Evolutionary conservation across 768 basidiomycete genomes (phyloP), one percentile per base, ranked within the genome.

Genomic region (Termitomyces sp.): DNA sequence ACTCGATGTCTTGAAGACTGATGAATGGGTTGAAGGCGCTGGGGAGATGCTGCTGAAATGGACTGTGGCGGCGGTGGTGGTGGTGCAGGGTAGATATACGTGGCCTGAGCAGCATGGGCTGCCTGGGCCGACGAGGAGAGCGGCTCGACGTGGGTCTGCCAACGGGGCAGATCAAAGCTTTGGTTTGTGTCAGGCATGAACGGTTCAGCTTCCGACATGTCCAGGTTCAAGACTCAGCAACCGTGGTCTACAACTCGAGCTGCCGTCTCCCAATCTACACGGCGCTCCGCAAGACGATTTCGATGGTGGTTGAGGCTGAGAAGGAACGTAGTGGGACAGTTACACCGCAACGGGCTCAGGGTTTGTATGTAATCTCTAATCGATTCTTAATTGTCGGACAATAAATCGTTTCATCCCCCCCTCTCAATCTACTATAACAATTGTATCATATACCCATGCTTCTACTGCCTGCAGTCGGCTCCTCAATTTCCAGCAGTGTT

Each of bases 181-280:
- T 91, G 88, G 85, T 89, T 88, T 68, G 85, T 73, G 77, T 83
- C 84, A 75, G 80, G 78, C 79, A 89, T 88, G 82, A 86, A 88
- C 60, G 86, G 80, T 76, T 88, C 86, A 70, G 85, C 81, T 82
- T 88, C 85, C 68, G 86, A 87, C 86, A 89, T 88, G 73, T 67
- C 71, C 70, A 66, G 66, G 37, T 36, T 68, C 57, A 61, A 59
- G 61, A 60, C 61, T 63, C 58, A 61, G 54, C 53, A 45, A 50
- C 47, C 45, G 49, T 50, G 51, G 55, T 58, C 30, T 60, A 41
- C 61, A 58, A 65, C 66, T 62, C 61, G 61, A 57, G 59, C 61
- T 46, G 64, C 51, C 36, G 30, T 41, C 36, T 47, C 22, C 52
- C 52, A 53, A n/a, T 49, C 56, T 52, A 55, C 52, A 5, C 45